Base-by-base conservation (phyloP, 75 land plant species). In the Selaginella tamariscina region DNA sequence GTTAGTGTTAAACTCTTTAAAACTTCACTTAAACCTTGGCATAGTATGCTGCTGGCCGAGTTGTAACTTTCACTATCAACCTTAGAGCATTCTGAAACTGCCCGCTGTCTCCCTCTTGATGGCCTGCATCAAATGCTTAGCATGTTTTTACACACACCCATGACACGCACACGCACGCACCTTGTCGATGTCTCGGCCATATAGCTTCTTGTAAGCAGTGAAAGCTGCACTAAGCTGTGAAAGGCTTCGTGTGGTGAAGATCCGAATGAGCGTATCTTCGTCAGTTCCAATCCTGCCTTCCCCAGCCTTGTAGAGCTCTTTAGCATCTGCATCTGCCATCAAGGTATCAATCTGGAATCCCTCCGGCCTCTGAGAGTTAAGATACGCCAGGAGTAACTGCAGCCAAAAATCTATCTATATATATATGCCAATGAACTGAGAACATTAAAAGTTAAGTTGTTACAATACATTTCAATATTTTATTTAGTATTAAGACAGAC, bases 171-270 rank as follows among this genome's bases (percentile, higher is more conserved):
- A 49, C 54, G 11, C 20, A 49, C 11, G 20, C 54, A 85, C 94
- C 86, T 80, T 89, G 22, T 74, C 81, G 63, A 80, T 78, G 27
- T 72, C 78, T 70, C 82, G 89, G 15, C 89, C 89, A 75, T 80
- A 86, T 0, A 78, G 75, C 32, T 79, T 83, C 56, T 80, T 80
- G 57, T 89, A 89, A 66, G 71, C 64, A 29, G 69, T 56, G 64
- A 84, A 73, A 29, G 79, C 77, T 1, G 81, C 72, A 49, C 56
- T 86, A 29, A 89, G 71, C 54, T 89, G 94, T n/a, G 77, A 70
- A 28, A 82, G 69, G 72, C 90, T 84, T 33, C 93, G 73, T 33
- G 89, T 80, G 31, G 78, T 80, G 29, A 88, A 32, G 1, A 82
- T 86, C 44, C 78, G 81, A 86, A 86, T 77, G 29, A 81, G 72